Evolutionary conservation across 345 rosid species (phyloP), one percentile per base, ranked within the genome.

Genomic region (Arabis alpina): DNA sequence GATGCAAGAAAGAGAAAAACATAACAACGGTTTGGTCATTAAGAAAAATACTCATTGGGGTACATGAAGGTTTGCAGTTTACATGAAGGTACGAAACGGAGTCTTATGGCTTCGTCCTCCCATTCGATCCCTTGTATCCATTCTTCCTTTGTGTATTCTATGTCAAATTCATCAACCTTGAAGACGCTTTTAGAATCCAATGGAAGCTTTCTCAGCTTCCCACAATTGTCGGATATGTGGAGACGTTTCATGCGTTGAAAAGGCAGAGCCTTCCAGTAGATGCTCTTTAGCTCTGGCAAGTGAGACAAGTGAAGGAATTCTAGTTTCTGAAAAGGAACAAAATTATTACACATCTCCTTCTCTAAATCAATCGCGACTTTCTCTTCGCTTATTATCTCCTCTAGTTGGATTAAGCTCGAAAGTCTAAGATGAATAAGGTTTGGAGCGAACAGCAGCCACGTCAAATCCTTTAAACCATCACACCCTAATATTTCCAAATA

Each of bases 361-460:
- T 32, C 36, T 4, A 32, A 32, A 32, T 5, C 8, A 5, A 2
- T 32, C 0, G 5, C 3, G 27, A 60, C 57, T 25, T 19, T 28
- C 32, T 56, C 71, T 42, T 43, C 15, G 47, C 67, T 74, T 66
- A 74, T 74, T 6, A 74, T 58, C 6, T 66, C 72, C 30, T 74
- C 48, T 11, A 66, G 16, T 24, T 66, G 37, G 11, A 23, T 11
- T 25, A 51, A 60, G 14, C 4, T 3, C 27, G 13, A 12, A 10
- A 15, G 27, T 10, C 3, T 6, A 3, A 75, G 49, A 45, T 51
- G 27, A 14, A 61, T 60, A 9, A 75, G 70, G 63, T 68, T 75
- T 1, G 64, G 70, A 15, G 74, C 70, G 13, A 44, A 54, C 68
- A 75, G 9, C 1, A 75, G 41, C 78, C 78, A 75, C 4, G 74